phyloP scores from a whole-genome alignment of 2,329 filamentous ascomycete species.

The Pyrenophora tritici-repentis region DNA sequence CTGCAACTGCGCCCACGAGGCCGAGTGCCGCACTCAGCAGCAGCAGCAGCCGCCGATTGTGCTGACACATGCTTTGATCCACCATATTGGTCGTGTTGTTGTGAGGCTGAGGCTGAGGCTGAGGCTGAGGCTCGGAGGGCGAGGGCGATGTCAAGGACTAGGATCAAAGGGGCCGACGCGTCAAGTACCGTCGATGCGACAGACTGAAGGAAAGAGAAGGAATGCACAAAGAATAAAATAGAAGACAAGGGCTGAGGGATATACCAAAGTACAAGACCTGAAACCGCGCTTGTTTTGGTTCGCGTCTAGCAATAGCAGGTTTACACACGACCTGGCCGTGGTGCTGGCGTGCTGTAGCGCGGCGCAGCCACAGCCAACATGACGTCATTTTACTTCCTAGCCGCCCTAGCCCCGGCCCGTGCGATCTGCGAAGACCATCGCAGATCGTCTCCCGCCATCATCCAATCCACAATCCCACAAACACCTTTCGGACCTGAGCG shows the following conservation, averaged over 20 bases:
- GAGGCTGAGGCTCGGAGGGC: background rate
- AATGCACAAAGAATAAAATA: slow-evolving; percentile 1
- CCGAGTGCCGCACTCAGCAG: slow-evolving; percentile 28
- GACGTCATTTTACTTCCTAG: slow-evolving; percentile 11
- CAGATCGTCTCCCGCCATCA: slow-evolving; percentile 8
- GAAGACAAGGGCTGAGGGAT: background rate
- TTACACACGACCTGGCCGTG: slow-evolving; percentile 3
- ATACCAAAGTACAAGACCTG: background rate
- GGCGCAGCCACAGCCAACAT: background rate
- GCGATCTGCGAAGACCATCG: too few relatives aligned
- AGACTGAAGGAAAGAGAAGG: slow-evolving; percentile 12
- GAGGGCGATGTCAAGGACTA: background rate
- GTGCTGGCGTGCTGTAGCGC: slow-evolving; percentile 10
- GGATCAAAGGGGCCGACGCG: slow-evolving; percentile 3
- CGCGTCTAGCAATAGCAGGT: slow-evolving; percentile 9
- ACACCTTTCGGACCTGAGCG: too few relatives aligned
- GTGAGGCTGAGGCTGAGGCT: background rate
- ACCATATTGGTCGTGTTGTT: slow-evolving; percentile 20
- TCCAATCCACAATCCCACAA: too few relatives aligned
- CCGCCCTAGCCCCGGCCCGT: background rate
- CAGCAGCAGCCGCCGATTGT: slow-evolving; percentile 20
- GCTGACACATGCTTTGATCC: slow-evolving; percentile 18
- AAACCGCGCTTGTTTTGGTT: slow-evolving; percentile 4
- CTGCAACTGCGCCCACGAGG: slow-evolving; percentile 31
- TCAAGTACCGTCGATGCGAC: slow-evolving; percentile 12